A percentile compares a stretch with the other conserved stretches of the same genome.
Conservation (phyloP, 2,329 filamentous ascomycete species). For the Cordyceps farinosa region DNA sequence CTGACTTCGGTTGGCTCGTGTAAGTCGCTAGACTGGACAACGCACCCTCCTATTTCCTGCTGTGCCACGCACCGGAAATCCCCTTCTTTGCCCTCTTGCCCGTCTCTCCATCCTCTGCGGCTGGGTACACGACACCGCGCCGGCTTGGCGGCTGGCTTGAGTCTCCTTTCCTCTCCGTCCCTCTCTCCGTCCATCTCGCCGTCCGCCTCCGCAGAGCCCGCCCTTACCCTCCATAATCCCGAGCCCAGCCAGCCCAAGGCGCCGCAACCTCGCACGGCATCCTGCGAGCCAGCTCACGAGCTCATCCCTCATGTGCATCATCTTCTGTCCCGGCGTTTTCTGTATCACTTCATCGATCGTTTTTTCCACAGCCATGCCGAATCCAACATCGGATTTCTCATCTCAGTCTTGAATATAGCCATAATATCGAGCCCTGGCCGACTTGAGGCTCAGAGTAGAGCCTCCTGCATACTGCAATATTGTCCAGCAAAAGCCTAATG, state of each 20-base stretch:
- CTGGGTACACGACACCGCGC: not conserved
- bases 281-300: not conserved
- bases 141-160: not conserved
- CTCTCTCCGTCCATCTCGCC: no score
- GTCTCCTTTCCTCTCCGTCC: not conserved
- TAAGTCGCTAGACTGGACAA: not conserved
- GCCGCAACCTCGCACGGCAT: conserved; percentile 1
- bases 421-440: not conserved
- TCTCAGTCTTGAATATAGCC: not conserved
- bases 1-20: not conserved
- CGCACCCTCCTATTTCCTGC: not conserved
- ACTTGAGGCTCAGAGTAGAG: not conserved
- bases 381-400: not conserved
- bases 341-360: not conserved
- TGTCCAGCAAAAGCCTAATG: not conserved
- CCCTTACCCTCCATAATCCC: not conserved
- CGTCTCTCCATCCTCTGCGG: not conserved
- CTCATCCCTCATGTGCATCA: not conserved
- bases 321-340: not conserved
- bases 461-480: not conserved
- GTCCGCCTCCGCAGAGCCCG: not conserved
- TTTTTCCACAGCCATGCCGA: not conserved
- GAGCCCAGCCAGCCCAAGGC: not conserved
- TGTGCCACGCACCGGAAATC: not conserved
- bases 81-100: not conserved